Evolutionary conservation across 495 filamentous ascomycete species (phyloP).

Genomic region (Annulohypoxylon bovei): DNA sequence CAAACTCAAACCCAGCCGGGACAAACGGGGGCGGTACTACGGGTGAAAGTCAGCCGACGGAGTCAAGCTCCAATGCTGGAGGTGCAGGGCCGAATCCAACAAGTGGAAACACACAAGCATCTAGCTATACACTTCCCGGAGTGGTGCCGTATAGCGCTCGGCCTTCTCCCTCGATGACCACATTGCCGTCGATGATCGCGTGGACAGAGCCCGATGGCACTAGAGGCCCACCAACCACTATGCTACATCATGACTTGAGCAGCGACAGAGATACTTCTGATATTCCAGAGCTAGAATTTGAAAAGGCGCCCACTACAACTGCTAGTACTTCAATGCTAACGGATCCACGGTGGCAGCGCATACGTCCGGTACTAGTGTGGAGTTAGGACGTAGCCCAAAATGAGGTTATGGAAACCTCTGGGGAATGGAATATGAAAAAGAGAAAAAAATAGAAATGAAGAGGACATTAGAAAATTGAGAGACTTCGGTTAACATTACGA

Average conservation of each 20-base stretch:
- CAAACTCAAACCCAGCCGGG: too few species aligned
- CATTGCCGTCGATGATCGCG: constrained; percentile 36
- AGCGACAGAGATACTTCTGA: not conserved
- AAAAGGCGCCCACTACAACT: constrained; percentile 19
- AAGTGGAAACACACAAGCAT: constrained; percentile 22
- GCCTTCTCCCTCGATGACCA: constrained; percentile 36
- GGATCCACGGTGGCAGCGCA: constrained; percentile 40
- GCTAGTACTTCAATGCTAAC: constrained; percentile 16
- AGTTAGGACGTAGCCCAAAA: not conserved
- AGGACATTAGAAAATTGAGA: not conserved
- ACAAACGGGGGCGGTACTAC: constrained; percentile 13
- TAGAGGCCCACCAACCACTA: constrained; percentile 14
- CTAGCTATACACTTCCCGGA: constrained; percentile 35
- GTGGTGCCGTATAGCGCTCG: constrained; percentile 35
- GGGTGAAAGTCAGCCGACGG: constrained; percentile 25
- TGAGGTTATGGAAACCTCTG: not conserved
- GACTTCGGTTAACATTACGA: not conserved
- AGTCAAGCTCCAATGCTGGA: constrained; percentile 19
- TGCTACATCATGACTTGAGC: constrained; percentile 22
- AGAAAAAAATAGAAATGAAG: not conserved
- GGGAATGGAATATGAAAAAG: not conserved
- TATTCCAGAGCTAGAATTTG: constrained; percentile 10
- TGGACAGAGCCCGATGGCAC: constrained; percentile 39
- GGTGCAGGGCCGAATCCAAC: constrained; percentile 6
- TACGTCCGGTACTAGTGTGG: constrained; percentile 42